A percentile compares a stretch with the other conserved stretches of the same genome.
Evolutionary conservation across 495 filamentous ascomycete genomes (phyloP).

Genomic region (Penicillium cataractarum): DNA sequence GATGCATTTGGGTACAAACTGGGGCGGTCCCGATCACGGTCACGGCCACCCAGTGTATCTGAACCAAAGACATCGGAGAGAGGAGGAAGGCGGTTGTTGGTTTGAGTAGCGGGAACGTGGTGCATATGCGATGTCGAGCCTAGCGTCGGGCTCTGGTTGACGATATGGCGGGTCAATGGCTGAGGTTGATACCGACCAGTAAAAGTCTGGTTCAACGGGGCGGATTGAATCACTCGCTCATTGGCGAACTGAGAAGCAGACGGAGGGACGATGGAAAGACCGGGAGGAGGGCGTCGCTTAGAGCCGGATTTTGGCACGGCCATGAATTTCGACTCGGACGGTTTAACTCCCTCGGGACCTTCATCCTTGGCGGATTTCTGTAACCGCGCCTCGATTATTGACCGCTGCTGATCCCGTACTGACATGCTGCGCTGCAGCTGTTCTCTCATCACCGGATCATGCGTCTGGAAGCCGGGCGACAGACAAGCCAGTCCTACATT

Average conservation of each 20-base stretch:
- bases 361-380: conserved; percentile 81
- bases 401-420: conserved; percentile 90
- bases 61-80: conserved; percentile 92
- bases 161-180: conserved; percentile 78
- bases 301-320: conserved; percentile 67
- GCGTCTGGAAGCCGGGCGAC: conserved; percentile 92
- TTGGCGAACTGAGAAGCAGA: conserved; percentile 95
- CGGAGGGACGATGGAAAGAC: conserved; percentile 92
- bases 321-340: conserved; percentile 53
- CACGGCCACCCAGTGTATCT: conserved; percentile 64
- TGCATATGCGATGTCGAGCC: conserved; percentile 90
- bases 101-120: conserved; percentile 85
- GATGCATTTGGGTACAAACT: conserved; percentile 51
- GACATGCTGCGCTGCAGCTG: conserved; percentile 92
- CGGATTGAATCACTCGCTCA: conserved; percentile 95
- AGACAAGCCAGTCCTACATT: conserved; percentile 93
- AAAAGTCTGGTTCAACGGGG: conserved; percentile 93
- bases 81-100: conserved; percentile 89
- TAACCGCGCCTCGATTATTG: conserved; percentile 90
- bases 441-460: conserved; percentile 95
- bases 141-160: conserved; percentile 83
- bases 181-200: conserved; percentile 85
- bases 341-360: conserved; percentile 64
- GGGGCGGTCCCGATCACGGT: conserved; percentile 43
- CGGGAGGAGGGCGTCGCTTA: conserved; percentile 82